Evolutionary conservation across 805 yeast species (phyloP).

Genomic region (Danielia reshetovae): DNA sequence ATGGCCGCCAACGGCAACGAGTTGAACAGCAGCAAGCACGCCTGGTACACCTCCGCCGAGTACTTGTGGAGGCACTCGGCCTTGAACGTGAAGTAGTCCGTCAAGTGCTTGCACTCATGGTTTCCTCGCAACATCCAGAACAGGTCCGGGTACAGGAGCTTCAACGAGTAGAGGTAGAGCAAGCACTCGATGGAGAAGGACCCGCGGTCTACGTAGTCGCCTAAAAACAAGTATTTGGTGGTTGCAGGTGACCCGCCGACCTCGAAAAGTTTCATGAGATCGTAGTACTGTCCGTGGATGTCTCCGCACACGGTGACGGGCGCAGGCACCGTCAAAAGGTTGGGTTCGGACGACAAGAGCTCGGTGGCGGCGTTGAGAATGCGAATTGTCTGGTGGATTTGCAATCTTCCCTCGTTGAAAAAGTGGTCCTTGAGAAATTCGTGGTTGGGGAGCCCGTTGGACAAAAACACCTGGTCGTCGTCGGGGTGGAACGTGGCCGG

Average conservation of each 20-base stretch:
- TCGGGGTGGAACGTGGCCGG: conserved; percentile 65
- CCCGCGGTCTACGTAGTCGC: conserved; percentile 96
- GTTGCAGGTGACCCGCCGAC: conserved; percentile 83
- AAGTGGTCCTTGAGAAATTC: conserved; percentile 72
- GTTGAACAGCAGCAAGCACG: conserved; percentile 73
- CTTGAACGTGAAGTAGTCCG: conserved; percentile 91
- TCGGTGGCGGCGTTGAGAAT: conserved; percentile 66
- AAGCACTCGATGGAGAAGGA: conserved; percentile 81
- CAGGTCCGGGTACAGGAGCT: conserved; percentile 67
- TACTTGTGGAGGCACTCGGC: conserved; percentile 88
- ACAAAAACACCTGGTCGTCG: conserved; percentile 62
- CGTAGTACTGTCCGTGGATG: conserved; percentile 94
- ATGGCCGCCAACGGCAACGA: conserved; percentile 89
- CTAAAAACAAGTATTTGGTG: conserved; percentile 80
- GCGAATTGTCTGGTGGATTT: conserved; percentile 62
- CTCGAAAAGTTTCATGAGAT: conserved; percentile 83
- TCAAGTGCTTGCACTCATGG: conserved; percentile 91
- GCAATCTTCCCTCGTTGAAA: conserved; percentile 73
- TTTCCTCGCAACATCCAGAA: conserved; percentile 88
- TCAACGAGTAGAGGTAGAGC: conserved; percentile 71
- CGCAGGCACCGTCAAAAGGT: conserved; percentile 74
- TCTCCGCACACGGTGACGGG: conserved; percentile 97
- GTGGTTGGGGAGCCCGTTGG: conserved; percentile 67
- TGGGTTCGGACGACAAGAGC: conserved; percentile 68
- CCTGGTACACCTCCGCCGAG: conserved; percentile 59